Evolutionary conservation across 1,139 yeast genomes (phyloP).

Genomic region (Eremothecium coryli): DNA sequence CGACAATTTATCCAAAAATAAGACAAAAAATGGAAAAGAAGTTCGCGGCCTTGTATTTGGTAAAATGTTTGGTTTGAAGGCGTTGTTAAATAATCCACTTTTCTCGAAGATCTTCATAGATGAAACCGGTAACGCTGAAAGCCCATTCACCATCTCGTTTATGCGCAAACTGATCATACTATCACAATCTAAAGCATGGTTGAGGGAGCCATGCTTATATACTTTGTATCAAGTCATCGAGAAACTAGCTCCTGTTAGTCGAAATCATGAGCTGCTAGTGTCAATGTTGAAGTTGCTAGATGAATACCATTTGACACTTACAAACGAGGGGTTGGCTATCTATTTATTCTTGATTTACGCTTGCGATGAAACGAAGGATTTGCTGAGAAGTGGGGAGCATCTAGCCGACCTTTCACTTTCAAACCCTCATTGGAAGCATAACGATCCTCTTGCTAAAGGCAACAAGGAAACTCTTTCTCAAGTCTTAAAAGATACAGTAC

Average conservation of each 20-base stretch:
- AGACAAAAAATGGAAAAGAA: conserved; percentile 63
- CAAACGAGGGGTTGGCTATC: conserved; percentile 76
- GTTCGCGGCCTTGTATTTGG: conserved; percentile 79
- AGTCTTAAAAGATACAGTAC: conserved; percentile 50
- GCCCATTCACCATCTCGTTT: conserved; percentile 34
- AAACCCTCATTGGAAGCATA: conserved; percentile 58
- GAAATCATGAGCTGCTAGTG: conserved; percentile 25
- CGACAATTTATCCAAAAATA: conserved; percentile 33
- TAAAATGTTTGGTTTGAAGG: conserved; percentile 73
- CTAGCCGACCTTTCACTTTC: conserved; percentile 13
- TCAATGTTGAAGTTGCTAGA: conserved; percentile 37
- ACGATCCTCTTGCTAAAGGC: conserved; percentile 63
- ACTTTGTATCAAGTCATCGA: conserved; percentile 52
- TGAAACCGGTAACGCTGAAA: conserved; percentile 21
- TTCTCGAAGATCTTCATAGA: conserved; percentile 33
- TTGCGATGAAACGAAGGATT: conserved; percentile 5
- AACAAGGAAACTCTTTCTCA: conserved; percentile 53
- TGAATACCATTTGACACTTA: conserved; percentile 46
- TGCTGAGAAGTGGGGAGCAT: conserved; percentile 23
- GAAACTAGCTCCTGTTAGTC: conserved; percentile 23
- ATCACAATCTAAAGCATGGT: conserved; percentile 67
- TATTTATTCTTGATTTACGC: conserved; percentile 41
- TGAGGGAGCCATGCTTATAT: conserved; percentile 70
- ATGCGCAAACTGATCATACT: conserved; percentile 46
- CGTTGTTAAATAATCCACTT: conserved; percentile 48